Base-by-base conservation (phyloP, 78 protist species). In the Chrysochromulina parva region DNA sequence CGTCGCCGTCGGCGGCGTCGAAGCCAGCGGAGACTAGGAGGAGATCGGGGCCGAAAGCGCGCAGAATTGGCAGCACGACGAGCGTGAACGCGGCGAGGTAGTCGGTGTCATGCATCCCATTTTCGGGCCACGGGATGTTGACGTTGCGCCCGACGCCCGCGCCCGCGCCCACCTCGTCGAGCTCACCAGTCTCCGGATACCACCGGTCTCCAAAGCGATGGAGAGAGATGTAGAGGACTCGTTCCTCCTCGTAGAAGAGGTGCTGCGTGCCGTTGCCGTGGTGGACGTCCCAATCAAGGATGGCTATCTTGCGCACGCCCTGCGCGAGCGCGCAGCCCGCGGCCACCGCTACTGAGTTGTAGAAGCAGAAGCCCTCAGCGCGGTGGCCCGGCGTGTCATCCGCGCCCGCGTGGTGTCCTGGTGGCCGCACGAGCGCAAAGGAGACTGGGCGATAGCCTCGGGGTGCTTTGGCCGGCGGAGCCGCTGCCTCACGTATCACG, bases 241-340 rank as follows among this genome's bases (percentile, higher is more conserved):
- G 55, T 10, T 0, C 73, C 17, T 67, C 87, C 26, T 84, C 90
- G 26, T 69, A 62, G 71, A 95, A 93, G 22, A 90, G 38, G 57
- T 52, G 52, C 88, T 95, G 93, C 7, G 92, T 93, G 28, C 96
- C 96, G 92, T 95, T 95, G 59, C 94, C 94, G 50, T 89, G 96
- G 11, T 58, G 62, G 22, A 58, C 62, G 69, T 89, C 95, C 93
- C 94, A 92, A 50, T 92, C 96, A 16, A 94, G 50, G 86, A 94
- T 92, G 54, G 88, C 82, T 7, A 94, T 90, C 3, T 71, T 53
- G 74, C 6, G 0, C 48, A 90, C 74, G 26, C 90, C 81, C 13
- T 71, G 19, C 57, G 26, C 50, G 59, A 47, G 4, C 2, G n/a
- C 78, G 10, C 0, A 13, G 50, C 28, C 28, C 10, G 96, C 94